Base-by-base conservation (phyloP, 2,329 filamentous ascomycete species). In the Aspergillus sp. region DNA sequence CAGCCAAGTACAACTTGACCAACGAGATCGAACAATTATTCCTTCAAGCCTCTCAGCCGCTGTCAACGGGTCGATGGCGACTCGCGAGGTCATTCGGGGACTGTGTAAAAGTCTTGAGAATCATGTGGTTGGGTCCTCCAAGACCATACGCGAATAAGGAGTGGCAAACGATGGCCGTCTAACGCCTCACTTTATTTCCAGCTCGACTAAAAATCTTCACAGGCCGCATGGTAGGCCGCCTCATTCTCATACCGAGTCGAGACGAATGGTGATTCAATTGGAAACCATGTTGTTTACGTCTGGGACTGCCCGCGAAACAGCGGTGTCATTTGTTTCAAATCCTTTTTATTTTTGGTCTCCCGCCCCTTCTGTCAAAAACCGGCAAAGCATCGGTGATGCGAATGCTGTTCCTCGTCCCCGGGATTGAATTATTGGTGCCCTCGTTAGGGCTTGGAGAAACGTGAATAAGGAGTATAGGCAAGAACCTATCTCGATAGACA, bases 181-280 rank as follows among this genome's bases (percentile, higher is more conserved):
- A 55, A 55, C 64, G 64, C 64, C 64, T 66, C 63, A 66, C 63
- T 66, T 64, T 66, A 48, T 36, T 17, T 39, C 41, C 9, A 43
- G 20, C 42, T 42, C 20, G 13, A 38, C 48, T 36, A 56, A 45
- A 49, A 55, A 55, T 55, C 54, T 48, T 53, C 47, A 53, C 59
- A 53, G 54, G 55, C 53, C 48, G 38, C 57, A 53, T 47, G 59
- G 48, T 54, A 59, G 57, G 60, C 54, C 61, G 64, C 64, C 64
- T 66, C 64, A 64, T 66, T 62, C 49, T 62, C 53, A 13, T 13
- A 20, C 48, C 58, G 58, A 59, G 50, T 48, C 54, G 55, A 26
- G 36, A 44, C 55, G 50, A 56, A 58, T 44, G 38, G 18, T 39
- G 39, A 53, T 54, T 51, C 48, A 53, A 62, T 61, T 52, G 53